Evolutionary conservation across 805 yeast species (phyloP).

Genomic region (Peterozyma xylosa): DNA sequence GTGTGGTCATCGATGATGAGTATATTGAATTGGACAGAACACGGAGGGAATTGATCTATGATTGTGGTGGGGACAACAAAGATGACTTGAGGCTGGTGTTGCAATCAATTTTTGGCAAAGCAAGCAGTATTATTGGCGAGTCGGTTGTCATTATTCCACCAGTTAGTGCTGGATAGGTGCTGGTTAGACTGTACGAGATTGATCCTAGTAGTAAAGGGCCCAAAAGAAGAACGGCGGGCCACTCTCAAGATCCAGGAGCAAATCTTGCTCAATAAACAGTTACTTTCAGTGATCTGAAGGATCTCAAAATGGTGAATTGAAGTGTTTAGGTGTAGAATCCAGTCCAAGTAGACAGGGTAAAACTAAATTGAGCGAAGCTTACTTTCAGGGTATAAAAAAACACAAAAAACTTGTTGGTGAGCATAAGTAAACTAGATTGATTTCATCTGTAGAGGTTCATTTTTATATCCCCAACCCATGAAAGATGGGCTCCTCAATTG

Average conservation of each 20-base stretch:
- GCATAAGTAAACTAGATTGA: background rate
- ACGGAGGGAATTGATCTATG: background rate
- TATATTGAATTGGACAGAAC: constrained; percentile 16
- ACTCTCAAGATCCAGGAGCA: no score
- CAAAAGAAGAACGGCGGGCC: no score
- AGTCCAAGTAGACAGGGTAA: no score
- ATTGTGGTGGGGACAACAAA: background rate
- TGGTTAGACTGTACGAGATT: background rate
- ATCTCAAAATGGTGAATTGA: background rate
- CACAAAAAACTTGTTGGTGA: background rate
- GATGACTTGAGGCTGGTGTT: background rate
- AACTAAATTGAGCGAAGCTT: no score
- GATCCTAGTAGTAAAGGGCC: background rate
- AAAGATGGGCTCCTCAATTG: constrained; percentile 7
- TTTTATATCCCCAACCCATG: no score
- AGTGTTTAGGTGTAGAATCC: background rate
- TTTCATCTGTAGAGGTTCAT: no score
- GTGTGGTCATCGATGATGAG: constrained; percentile 19
- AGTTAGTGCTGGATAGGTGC: constrained; percentile 19
- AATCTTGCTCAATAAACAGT: background rate
- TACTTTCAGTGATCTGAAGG: background rate
- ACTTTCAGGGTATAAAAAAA: background rate
- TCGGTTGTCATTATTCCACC: constrained; percentile 22
- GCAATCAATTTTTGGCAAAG: background rate
- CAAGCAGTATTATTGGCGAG: constrained; percentile 11